Base-by-base conservation (phyloP, 371 early-diverging fungal genomes). In the Mucor ambiguus region DNA sequence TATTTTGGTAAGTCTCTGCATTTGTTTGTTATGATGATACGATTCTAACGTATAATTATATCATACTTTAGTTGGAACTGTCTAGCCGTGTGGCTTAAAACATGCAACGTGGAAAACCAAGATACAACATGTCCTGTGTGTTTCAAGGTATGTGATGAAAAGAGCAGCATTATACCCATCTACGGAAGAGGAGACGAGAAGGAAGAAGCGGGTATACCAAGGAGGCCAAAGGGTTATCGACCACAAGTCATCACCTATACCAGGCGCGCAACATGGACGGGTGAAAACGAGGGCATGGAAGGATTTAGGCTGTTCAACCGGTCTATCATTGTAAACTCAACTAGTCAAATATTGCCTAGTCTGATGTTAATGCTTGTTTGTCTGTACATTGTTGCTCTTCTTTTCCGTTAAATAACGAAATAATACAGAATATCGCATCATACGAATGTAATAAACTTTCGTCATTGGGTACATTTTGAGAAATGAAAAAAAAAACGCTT, bases 381-480 rank as follows among this genome's bases (percentile, higher is more conserved):
- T 28, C 52, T 41, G 41, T 41, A 41, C 41, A 5, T 41, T 41
- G 41, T 49, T 49, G 30, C 38, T 63, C 28, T 43, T 63, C 28
- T 46, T 24, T 68, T 41, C 38, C 22, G 10, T 7, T 30, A 24
- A 29, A 52, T 52, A 52, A n/a, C 46, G 60, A 60, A 60, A 60
- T 60, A 60, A 32, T 60, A 20, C 29, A 46, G 24, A 46, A 44
- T 60, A 60, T 60, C 60, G 46, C 60, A 44, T 60, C 46, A 43
- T 60, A 41, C 26, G 4, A 62, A 22, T 37, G 24, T 54, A 26
- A 60, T 43, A 60, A 8, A 43, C 29, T 60, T 26, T 58, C 37
- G 20, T 58, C 26, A 58, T 58, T 24, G 37, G 37, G n/a, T 58
- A 12, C 26, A 55, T 55, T 58, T 20, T 18, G 38, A 58, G 37